Conservation (phyloP, 306 rosid genomes). For the Neltuma alba region DNA sequence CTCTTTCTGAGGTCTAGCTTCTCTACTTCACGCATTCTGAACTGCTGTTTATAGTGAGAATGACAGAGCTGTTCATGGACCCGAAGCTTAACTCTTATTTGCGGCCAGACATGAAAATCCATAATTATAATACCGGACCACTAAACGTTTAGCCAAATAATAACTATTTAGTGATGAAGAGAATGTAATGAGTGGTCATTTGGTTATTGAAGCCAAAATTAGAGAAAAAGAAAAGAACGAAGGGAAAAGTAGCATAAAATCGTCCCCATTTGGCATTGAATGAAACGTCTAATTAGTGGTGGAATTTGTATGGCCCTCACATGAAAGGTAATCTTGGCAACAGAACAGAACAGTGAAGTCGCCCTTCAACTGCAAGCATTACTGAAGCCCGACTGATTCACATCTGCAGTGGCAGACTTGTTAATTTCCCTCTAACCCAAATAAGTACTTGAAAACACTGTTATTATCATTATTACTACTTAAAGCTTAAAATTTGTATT, state of each 20-base stretch:
- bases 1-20: too few relatives aligned
- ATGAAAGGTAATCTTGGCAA: not conserved
- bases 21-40: too few relatives aligned
- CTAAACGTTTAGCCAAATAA: not conserved
- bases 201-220: conserved; percentile 10
- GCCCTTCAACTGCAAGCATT: not conserved
- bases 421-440: too few relatives aligned
- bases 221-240: not conserved
- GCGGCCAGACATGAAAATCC: not conserved
- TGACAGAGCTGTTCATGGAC: not conserved
- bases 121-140: not conserved
- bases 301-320: not conserved
- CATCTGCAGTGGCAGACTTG: not conserved
- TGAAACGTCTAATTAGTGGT: too few relatives aligned
- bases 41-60: too few relatives aligned
- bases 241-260: not conserved
- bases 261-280: too few relatives aligned
- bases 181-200: not conserved
- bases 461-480: too few relatives aligned
- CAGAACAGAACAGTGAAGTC: not conserved
- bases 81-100: not conserved
- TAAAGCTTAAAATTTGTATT: too few relatives aligned
- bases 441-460: too few relatives aligned
- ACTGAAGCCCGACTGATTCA: not conserved
- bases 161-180: not conserved